Conservation (phyloP, 108 stramenopile genomes). For the Pinguiococcus pyrenoidosus region DNA sequence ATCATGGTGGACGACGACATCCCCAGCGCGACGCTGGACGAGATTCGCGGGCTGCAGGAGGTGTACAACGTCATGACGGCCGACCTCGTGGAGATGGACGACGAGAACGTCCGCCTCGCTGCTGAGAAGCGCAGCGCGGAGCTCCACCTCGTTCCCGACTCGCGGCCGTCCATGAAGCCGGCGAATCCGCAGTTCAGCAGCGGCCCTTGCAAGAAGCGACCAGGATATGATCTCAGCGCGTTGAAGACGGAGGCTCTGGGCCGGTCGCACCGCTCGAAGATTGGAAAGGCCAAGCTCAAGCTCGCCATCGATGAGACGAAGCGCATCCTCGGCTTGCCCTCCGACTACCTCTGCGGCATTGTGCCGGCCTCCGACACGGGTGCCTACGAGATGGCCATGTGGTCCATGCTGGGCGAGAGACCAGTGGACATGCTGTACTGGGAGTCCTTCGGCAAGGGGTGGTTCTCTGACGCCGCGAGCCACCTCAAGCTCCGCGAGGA, state of each 20-base stretch:
- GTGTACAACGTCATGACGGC: constrained; percentile 31
- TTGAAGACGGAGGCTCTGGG: constrained; percentile 66
- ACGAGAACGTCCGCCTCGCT: not conserved
- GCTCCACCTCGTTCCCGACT: no score
- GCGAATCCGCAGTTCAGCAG: constrained; percentile 33
- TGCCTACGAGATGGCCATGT: constrained; percentile 99
- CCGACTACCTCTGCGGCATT: constrained; percentile 72
- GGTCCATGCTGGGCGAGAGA: constrained; percentile 85
- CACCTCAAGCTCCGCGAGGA: constrained; percentile 78
- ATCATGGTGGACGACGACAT: constrained; percentile 26
- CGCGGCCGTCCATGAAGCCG: no score
- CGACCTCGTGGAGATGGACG: not conserved
- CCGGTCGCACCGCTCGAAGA: constrained; percentile 89
- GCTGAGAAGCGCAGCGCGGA: no score
- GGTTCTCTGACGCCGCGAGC: constrained; percentile 75
- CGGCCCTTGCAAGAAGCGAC: constrained; percentile 95
- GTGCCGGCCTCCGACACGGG: constrained; percentile 98
- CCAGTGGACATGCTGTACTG: constrained; percentile 94
- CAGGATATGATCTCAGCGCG: constrained; percentile 64
- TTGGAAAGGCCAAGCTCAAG: constrained; percentile 88
- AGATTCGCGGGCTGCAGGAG: constrained; percentile 14
- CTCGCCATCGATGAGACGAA: constrained; percentile 86
- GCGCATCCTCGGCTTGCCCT: constrained; percentile 72
- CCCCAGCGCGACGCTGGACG: constrained; percentile 10
- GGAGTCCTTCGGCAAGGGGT: constrained; percentile 97